These are phyloP conservation scores for Phaffia australis DNA, from an alignment of 768 basidiomycete species.

Conservation along the genomic window DNA sequence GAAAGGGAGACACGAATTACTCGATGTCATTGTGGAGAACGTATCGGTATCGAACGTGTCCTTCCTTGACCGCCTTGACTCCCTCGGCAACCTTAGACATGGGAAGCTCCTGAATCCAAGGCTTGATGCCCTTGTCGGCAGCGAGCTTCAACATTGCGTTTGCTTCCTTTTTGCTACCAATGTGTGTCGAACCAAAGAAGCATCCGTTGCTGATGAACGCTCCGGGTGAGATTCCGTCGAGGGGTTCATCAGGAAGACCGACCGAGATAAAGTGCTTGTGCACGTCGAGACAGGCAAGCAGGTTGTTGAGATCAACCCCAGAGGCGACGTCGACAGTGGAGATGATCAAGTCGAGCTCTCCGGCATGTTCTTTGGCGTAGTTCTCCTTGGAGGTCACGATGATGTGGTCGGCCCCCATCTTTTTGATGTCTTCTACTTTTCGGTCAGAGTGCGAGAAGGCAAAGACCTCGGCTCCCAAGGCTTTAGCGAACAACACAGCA, in stretches of 20 bases:
- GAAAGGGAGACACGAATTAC: too few species aligned
- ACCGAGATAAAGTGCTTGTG: constrained; percentile 15
- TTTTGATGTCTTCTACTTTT: constrained; percentile 50
- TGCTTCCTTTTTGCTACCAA: constrained; percentile 53
- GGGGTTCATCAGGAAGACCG: constrained; percentile 36
- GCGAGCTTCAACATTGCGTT: constrained; percentile 53
- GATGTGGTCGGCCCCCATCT: constrained; percentile 45
- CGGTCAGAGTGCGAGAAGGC: constrained; percentile 49
- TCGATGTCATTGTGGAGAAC: constrained; percentile 22
- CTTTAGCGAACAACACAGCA: constrained; percentile 44
- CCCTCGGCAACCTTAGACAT: constrained; percentile 47
- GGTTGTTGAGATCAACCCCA: constrained; percentile 23
- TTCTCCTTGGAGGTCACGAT: constrained; percentile 15
- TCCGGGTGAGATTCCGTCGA: constrained; percentile 42
- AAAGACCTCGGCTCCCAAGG: constrained; percentile 50
- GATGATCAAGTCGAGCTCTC: constrained; percentile 23
- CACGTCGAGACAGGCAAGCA: constrained; percentile 17
- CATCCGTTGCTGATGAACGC: constrained; percentile 34
- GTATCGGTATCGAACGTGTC: constrained; percentile 47
- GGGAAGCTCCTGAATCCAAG: constrained; percentile 43
- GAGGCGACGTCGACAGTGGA: constrained; percentile 23
- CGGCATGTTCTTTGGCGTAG: constrained; percentile 16
- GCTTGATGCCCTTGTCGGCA: constrained; percentile 47
- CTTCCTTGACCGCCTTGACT: constrained; percentile 44
- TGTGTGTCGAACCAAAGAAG: constrained; percentile 38